These are phyloP conservation scores for Vachellia collinsii DNA, from an alignment of 306 rosid genomes.

Conservation along the genomic window DNA sequence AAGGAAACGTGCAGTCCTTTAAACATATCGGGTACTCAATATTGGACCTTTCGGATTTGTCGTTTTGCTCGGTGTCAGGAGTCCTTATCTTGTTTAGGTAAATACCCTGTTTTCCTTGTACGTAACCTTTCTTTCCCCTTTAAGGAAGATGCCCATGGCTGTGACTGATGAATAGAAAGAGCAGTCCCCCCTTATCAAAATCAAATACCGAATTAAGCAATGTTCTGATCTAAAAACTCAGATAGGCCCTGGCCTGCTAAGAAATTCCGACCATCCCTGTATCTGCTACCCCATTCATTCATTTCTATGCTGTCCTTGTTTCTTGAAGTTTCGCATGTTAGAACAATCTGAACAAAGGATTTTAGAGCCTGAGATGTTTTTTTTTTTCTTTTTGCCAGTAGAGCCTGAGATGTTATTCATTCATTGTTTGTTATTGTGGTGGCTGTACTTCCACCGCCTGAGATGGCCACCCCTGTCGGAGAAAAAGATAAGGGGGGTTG, in stretches of 20 bases:
- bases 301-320: neutral
- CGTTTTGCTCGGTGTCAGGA: neutral
- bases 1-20: neutral
- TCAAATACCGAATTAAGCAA: neutral
- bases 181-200: too few relatives aligned
- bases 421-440: neutral
- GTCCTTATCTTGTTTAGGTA: neutral
- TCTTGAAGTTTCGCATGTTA: neutral
- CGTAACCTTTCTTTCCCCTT: neutral
- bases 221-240: neutral
- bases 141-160: neutral
- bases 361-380: neutral
- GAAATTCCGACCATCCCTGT: neutral
- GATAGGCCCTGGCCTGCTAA: too few relatives aligned
- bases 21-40: neutral
- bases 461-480: neutral
- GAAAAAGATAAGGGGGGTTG: constrained; percentile 19
- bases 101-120: neutral
- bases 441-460: neutral
- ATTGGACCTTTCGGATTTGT: neutral
- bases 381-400: too few relatives aligned
- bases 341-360: neutral
- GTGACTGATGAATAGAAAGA: neutral
- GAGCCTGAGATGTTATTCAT: neutral
- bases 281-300: neutral